A percentile compares a stretch with the other conserved stretches of the same genome.
phyloP scores from a whole-genome alignment of 2,329 filamentous ascomycete species.

The Sporothrix euskadiensis region DNA sequence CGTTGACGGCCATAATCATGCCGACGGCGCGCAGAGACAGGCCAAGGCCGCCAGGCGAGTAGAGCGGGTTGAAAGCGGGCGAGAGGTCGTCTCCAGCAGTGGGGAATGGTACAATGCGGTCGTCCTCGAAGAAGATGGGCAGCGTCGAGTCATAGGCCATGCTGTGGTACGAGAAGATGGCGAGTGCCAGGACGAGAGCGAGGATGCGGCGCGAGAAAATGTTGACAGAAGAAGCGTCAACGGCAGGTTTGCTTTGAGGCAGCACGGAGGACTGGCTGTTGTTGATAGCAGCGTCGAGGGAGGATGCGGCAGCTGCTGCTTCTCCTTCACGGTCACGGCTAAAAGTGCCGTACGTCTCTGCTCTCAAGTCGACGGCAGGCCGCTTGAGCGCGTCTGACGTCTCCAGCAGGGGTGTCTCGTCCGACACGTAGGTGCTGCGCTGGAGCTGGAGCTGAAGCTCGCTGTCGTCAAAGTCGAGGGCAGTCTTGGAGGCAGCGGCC shows the following conservation, averaged over 20 bases:
- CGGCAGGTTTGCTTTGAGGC: constrained; percentile 30
- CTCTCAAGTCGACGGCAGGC: constrained; percentile 69
- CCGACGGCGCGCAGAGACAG: constrained; percentile 64
- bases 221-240: constrained; percentile 35
- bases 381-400: constrained; percentile 74
- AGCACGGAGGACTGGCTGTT: constrained; percentile 9
- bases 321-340: constrained; percentile 11
- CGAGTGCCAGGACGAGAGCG: constrained; percentile 76
- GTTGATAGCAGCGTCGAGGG: constrained; percentile 42
- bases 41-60: constrained; percentile 63
- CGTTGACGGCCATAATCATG: constrained; percentile 54
- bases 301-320: constrained; percentile 29
- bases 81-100: constrained; percentile 27
- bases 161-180: constrained; percentile 90
- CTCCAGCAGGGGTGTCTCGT: constrained; percentile 73
- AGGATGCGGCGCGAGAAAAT: constrained; percentile 64
- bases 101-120: constrained; percentile 48
- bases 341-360: constrained; percentile 80
- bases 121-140: constrained; percentile 89
- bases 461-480: not conserved
- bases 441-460: constrained; percentile 52
- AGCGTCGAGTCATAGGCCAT: constrained; percentile 94
- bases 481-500: not conserved
- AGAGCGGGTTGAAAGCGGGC: constrained; percentile 47
- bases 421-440: constrained; percentile 55